Conservation (phyloP, 768 basidiomycete species). For the Suillus cothurnatus region DNA sequence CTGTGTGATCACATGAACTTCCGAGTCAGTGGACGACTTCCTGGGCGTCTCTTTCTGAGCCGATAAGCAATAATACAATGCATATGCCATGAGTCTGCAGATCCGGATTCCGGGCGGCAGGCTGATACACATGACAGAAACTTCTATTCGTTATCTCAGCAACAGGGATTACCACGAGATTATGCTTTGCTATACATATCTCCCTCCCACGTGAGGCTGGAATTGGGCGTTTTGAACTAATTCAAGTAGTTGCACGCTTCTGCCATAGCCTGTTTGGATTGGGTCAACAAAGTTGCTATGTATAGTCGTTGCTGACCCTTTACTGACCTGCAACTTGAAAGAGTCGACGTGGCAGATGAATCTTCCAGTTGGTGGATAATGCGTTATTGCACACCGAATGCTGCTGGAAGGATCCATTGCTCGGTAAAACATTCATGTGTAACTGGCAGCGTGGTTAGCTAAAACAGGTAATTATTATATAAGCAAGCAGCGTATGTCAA, state of each 20-base stretch:
- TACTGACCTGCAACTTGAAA: neutral
- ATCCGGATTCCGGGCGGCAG: neutral
- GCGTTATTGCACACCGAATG: neutral
- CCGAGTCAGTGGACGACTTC: neutral
- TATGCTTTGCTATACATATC: conserved; percentile 17
- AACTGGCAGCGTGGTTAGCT: neutral
- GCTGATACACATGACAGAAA: neutral
- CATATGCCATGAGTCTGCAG: neutral
- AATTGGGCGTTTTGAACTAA: neutral
- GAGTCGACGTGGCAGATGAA: neutral
- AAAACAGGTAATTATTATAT: neutral
- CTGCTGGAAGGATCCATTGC: neutral
- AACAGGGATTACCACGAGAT: neutral
- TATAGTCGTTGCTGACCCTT: neutral
- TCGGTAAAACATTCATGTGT: too few species aligned
- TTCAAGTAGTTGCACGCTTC: neutral
- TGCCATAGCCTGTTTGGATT: too few species aligned
- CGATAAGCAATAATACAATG: neutral
- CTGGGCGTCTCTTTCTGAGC: neutral
- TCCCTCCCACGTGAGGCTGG: too few species aligned
- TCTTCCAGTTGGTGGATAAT: neutral
- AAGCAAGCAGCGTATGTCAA: neutral
- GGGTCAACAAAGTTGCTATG: neutral
- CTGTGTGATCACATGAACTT: neutral
- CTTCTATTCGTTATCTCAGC: neutral